Conservation (phyloP, 2,329 filamentous ascomycete species). For the Neurospora sp. region DNA sequence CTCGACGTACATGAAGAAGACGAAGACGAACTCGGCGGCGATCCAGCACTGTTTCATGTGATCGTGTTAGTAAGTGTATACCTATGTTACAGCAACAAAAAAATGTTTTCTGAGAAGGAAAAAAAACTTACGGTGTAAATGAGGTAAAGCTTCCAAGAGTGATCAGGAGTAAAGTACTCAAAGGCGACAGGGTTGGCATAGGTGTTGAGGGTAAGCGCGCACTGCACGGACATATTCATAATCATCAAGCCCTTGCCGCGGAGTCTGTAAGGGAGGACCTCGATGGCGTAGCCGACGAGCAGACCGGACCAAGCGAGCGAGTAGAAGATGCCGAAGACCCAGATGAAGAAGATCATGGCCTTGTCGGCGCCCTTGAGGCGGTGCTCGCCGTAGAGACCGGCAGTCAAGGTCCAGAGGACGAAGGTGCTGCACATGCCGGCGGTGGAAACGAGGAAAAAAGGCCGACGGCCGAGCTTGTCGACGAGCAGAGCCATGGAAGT, state of each 20-base stretch:
- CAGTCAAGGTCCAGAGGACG: constrained; percentile 38
- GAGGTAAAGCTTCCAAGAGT: constrained; percentile 45
- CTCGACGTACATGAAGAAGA: constrained; percentile 49
- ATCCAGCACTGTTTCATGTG: constrained; percentile 34
- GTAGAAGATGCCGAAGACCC: constrained; percentile 35
- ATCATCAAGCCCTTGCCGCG: constrained; percentile 44
- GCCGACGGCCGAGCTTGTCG: constrained; percentile 44
- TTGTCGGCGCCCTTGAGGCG: constrained; percentile 24
- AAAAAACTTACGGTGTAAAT: constrained; percentile 39
- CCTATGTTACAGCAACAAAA: too few species aligned
- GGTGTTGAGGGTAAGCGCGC: constrained; percentile 42
- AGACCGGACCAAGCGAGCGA: constrained; percentile 47
- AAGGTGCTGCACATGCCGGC: constrained; percentile 38
- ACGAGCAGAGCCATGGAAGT: constrained; percentile 41
- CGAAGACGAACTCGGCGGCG: constrained; percentile 42
- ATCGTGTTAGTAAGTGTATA: neutral
- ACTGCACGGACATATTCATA: constrained; percentile 46
- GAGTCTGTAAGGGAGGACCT: constrained; percentile 41
- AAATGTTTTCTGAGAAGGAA: too few species aligned
- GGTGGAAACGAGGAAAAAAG: constrained; percentile 40
- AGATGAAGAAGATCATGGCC: constrained; percentile 34
- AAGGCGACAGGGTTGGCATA: constrained; percentile 47
- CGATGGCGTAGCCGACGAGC: constrained; percentile 42
- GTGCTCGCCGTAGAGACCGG: constrained; percentile 34
- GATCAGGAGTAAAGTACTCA: constrained; percentile 27